These are phyloP conservation scores for Peniophora sp. DNA, from an alignment of 1,284 basidiomycete genomes.

Conservation along the genomic window DNA sequence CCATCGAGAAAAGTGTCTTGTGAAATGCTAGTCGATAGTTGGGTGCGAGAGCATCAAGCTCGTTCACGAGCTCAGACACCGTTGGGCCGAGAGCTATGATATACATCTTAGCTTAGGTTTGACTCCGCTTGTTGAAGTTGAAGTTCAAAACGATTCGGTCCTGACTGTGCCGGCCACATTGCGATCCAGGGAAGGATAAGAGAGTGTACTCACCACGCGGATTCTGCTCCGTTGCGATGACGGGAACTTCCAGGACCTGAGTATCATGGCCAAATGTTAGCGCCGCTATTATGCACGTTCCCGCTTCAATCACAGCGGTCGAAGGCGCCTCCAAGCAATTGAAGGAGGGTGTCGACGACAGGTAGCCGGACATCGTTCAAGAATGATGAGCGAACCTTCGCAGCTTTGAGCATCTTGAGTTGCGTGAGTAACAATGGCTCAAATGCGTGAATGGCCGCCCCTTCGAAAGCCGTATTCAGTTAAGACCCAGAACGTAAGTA, in stretches of 20 bases:
- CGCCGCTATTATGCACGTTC: no score
- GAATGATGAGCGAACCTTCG: conserved; percentile 40
- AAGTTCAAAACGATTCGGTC: no score
- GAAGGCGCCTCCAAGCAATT: no score
- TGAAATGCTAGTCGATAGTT: conserved; percentile 55
- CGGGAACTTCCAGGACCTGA: conserved; percentile 60
- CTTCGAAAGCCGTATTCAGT: conserved; percentile 19
- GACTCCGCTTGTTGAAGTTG: no score
- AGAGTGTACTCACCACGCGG: conserved; percentile 53
- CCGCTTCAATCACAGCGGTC: no score
- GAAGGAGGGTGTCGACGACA: no score
- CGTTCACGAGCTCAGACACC: conserved; percentile 56
- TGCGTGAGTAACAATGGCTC: conserved; percentile 61
- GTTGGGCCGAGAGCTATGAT: conserved; percentile 63
- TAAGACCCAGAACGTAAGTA: not conserved
- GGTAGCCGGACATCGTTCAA: not conserved
- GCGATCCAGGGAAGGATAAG: not conserved
- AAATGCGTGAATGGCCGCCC: conserved; percentile 55
- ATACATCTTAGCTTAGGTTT: not conserved
- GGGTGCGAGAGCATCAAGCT: conserved; percentile 35
- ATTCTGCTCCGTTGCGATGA: conserved; percentile 82
- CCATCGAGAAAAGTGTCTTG: conserved; percentile 82
- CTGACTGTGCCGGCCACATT: no score
- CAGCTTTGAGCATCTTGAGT: conserved; percentile 72
- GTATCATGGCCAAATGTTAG: not conserved